phyloP scores from a whole-genome alignment of 805 yeast genomes.

The Yarrowia sp. region DNA sequence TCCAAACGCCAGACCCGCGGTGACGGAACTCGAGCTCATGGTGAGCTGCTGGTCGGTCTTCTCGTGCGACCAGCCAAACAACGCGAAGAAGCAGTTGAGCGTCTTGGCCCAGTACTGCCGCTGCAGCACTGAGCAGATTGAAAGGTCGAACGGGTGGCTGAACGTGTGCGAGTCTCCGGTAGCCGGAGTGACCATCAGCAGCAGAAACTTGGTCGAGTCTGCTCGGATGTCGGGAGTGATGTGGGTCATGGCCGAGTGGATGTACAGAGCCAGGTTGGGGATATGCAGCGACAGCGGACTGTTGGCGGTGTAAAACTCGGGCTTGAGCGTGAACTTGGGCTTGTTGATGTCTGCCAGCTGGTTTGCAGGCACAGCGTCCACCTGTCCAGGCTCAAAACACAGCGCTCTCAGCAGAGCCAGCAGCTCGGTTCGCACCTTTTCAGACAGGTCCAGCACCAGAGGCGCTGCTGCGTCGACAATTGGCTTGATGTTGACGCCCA shows the following conservation, averaged over 20 bases:
- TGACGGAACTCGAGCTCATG: slow-evolving; percentile 39
- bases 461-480: slow-evolving; percentile 59
- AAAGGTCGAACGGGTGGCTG: slow-evolving; percentile 56
- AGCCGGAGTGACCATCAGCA: slow-evolving; percentile 7
- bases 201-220: slow-evolving; percentile 63
- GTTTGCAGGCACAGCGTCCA: background rate
- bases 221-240: slow-evolving; percentile 71
- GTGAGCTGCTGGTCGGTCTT: slow-evolving; percentile 30
- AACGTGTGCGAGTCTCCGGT: slow-evolving; percentile 3
- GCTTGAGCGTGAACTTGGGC: slow-evolving; percentile 12
- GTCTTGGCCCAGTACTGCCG: slow-evolving; percentile 68
- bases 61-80: slow-evolving; percentile 69
- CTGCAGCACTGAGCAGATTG: slow-evolving; percentile 53
- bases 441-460: slow-evolving; percentile 63
- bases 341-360: background rate
- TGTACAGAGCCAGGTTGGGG: slow-evolving; percentile 53
- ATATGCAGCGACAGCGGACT: slow-evolving; percentile 41
- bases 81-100: slow-evolving; percentile 61
- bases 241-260: slow-evolving; percentile 93
- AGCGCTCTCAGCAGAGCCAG: slow-evolving; percentile 43
- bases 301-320: slow-evolving; percentile 14
- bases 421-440: slow-evolving; percentile 59
- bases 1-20: slow-evolving; percentile 37
- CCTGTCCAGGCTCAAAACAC: slow-evolving; percentile 28
- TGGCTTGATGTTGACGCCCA: slow-evolving; percentile 55